phyloP scores from a whole-genome alignment of 495 filamentous ascomycete species.

The Trichocladium antarcticum region DNA sequence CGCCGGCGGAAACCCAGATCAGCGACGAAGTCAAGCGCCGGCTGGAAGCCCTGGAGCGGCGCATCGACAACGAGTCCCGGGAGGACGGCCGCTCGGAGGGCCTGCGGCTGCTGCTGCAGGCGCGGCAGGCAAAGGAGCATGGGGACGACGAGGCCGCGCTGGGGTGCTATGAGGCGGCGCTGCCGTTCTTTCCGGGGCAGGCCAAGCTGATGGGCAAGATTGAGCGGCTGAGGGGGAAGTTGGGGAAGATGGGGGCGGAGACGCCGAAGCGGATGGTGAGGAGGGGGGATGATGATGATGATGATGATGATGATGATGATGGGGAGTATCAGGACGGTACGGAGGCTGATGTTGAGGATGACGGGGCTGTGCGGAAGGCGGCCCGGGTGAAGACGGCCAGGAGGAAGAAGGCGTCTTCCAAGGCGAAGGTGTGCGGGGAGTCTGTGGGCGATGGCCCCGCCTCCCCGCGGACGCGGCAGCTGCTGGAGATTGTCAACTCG shows the following conservation, averaged over 20 bases:
- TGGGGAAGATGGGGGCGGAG: conserved; percentile 32
- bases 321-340: conserved; percentile 27
- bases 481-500: conserved; percentile 80
- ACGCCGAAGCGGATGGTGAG: neutral
- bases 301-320: conserved; percentile 17
- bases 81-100: conserved; percentile 71
- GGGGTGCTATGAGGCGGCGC: conserved; percentile 74
- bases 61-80: conserved; percentile 46
- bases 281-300: conserved; percentile 8
- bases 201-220: conserved; percentile 73
- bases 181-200: conserved; percentile 79
- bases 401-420: conserved; percentile 12
- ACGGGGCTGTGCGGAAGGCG: conserved; percentile 12
- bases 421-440: neutral
- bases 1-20: conserved; percentile 39
- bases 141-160: conserved; percentile 71
- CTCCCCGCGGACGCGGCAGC: conserved; percentile 53
- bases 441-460: conserved; percentile 14
- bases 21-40: conserved; percentile 69
- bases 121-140: conserved; percentile 75
- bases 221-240: conserved; percentile 49
- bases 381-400: conserved; percentile 27
- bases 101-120: conserved; percentile 74
- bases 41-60: conserved; percentile 72
- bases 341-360: conserved; percentile 41